These are phyloP conservation scores for Gloeophyllum trabeum DNA, from an alignment of 768 basidiomycete species.

Conservation along the genomic window DNA sequence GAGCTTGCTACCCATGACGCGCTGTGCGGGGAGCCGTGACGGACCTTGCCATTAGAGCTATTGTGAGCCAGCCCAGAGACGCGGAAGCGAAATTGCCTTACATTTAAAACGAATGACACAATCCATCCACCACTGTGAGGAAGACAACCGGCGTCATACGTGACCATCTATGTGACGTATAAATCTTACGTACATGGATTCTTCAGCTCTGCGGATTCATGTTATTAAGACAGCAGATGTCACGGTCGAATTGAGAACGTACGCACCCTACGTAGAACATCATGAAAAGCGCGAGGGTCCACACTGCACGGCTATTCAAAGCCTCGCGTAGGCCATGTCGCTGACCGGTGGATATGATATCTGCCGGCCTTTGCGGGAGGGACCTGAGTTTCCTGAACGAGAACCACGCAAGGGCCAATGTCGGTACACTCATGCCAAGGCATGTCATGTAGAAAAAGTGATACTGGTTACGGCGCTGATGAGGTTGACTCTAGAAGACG, in stretches of 20 bases:
- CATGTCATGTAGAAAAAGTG: slow-evolving; percentile 16
- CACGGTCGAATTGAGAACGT: background rate
- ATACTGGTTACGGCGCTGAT: too few species aligned
- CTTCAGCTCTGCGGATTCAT: slow-evolving; percentile 12
- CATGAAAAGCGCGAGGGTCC: slow-evolving; percentile 16
- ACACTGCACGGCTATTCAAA: slow-evolving; percentile 13
- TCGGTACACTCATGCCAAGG: slow-evolving; percentile 14
- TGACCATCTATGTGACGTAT: background rate
- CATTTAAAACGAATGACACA: slow-evolving; percentile 16
- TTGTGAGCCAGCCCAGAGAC: too few species aligned
- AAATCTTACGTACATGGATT: slow-evolving; percentile 13
- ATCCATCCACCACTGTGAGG: slow-evolving; percentile 17
- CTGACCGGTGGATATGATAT: background rate
- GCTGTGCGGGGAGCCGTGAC: slow-evolving; percentile 15
- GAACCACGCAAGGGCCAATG: slow-evolving; percentile 11
- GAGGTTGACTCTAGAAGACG: background rate
- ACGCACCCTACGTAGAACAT: slow-evolving; percentile 15
- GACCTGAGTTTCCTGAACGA: slow-evolving; percentile 13
- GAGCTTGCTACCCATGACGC: slow-evolving; percentile 18
- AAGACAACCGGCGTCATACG: background rate
- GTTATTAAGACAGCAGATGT: too few species aligned
- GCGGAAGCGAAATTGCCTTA: too few species aligned
- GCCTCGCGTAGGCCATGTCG: slow-evolving; percentile 6
- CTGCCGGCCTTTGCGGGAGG: slow-evolving; percentile 9
- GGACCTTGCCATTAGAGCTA: slow-evolving; percentile 15